Evolutionary conservation across 2,329 filamentous ascomycete genomes (phyloP), one percentile per base, ranked within the genome.

Genomic region (Colletotrichum filicis): DNA sequence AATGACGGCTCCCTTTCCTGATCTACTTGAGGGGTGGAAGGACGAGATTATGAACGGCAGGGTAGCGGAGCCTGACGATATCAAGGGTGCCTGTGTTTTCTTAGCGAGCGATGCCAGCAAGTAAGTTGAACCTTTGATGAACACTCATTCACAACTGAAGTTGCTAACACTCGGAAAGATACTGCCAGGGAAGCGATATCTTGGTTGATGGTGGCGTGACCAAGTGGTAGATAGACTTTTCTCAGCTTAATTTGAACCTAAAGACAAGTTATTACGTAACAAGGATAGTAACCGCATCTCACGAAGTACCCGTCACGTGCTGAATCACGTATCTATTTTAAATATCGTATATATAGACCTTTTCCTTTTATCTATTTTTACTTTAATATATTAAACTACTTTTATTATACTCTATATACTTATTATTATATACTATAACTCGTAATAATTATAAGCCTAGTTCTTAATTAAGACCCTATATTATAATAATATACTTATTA

Each of bases 21-120:
- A 87, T 76, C 79, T 87, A 1, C 75, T 87, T 0, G 85, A 87
- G 59, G 79, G 81, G 5, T 88, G 86, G 86, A 86, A 87, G 74
- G 80, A 83, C 5, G 85, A 87, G 72, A 84, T 85, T 9, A 87
- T 87, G 85, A 86, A 84, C 42, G 79, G 81, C 6, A 78, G 84
- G 1, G 82, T 88, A 14, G 85, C 85, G 2, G 81, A 85, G 75
- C 86, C 86, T 0, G 84, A 88, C 69, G 86, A 88, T 64, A 86
- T 88, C 35, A 84, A 83, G 76, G 86, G 86, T 12, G 85, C 83
- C 0, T 86, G 84, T 75, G 82, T 87, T 1, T 87, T 87, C 63
- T 74, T 87, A 55, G 85, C 85, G 1, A 85, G 85, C 60, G 85
- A 87, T 75, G 85, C 85, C 0, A 87, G 85, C 75, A 78, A 76